Base-by-base conservation (phyloP, 2,329 filamentous ascomycete species). In the Colletotrichum limetticola region DNA sequence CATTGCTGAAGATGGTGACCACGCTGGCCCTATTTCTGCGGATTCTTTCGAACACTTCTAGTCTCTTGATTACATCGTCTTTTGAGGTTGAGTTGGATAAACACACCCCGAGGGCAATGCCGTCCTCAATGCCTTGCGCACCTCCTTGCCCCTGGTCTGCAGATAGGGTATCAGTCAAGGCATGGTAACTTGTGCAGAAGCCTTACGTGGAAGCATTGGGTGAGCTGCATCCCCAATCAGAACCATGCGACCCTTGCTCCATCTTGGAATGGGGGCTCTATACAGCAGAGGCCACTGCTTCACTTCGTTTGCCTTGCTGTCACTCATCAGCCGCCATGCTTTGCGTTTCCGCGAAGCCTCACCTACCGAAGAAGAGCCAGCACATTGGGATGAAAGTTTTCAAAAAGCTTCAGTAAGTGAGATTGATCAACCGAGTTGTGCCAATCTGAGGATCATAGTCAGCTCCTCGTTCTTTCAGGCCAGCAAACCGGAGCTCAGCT, bases 1-100 rank as follows among this genome's bases (percentile, higher is more conserved):
- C 80, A 56, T 84, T 83, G 56, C 80, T 82, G 66, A 85, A 78
- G 35, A 85, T 78, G 56, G 84, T 82, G 26, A 84, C 79, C 1
- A 77, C 79, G 19, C 80, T 80, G 2, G 82, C 79, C 24, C 82
- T 72, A 58, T 79, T 79, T 16, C 77, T 71, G 0, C 80, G 77
- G 8, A 79, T 66, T 1, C 64, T 62, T 19, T 78, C 76, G 37
- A 80, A 82, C 4, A 80, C 46, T 12, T 71, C 55, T 3, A 82
- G 66, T 4, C 80, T 74, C n/a, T 71, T 59, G 9, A 74, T 66
- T 9, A 81, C 74, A 0, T 79, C 75, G 16, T 32, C 9, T 7
- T 63, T 22, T 5, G 72, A 69, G 68, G 59, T 61, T 1, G 76
- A 74, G 24, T 77, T 72, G 2, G 76, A 69, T 2, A 84, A 74